phyloP scores from a whole-genome alignment of 371 early-diverging fungal species.

The Mortierella sp. region DNA sequence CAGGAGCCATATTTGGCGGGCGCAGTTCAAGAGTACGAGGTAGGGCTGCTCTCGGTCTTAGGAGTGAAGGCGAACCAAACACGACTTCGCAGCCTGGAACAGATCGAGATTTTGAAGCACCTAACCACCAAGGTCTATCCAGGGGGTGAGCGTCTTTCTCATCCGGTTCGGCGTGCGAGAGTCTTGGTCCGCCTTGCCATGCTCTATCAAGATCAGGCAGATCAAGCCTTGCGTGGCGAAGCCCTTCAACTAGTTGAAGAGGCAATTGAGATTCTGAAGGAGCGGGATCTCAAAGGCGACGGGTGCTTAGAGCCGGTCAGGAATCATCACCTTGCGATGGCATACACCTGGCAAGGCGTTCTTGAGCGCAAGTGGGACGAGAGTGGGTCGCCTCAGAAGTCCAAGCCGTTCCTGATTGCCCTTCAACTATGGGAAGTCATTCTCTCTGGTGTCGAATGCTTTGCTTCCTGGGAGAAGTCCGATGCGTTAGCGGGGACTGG shows the following conservation, averaged over 20 bases:
- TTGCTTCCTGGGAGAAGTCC: conserved; percentile 29
- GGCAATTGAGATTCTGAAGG: conserved; percentile 46
- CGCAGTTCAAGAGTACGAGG: conserved; percentile 47
- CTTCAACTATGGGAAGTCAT: conserved; percentile 71
- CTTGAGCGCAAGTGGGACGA: conserved; percentile 43
- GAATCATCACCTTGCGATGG: conserved; percentile 69
- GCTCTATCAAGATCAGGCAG: conserved; percentile 16
- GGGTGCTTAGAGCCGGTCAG: conserved; percentile 60
- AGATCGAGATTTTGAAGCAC: conserved; percentile 30
- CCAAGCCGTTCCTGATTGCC: conserved; percentile 65
- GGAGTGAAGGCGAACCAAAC: conserved; percentile 33
- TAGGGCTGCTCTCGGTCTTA: conserved; percentile 24
- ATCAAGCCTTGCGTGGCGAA: conserved; percentile 23
- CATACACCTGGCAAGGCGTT: conserved; percentile 71
- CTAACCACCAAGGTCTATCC: conserved; percentile 24
- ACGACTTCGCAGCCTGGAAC: conserved; percentile 21
- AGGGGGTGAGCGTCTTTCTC: conserved; percentile 23
- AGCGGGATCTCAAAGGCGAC: conserved; percentile 59
- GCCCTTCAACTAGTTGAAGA: conserved; percentile 26
- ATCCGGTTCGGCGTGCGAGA: conserved; percentile 47
- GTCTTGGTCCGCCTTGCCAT: conserved; percentile 36
- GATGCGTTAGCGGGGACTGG: not conserved
- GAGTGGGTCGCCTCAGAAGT: conserved; percentile 16
- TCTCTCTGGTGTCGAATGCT: conserved; percentile 53
- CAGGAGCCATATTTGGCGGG: conserved; percentile 27